Base-by-base conservation (phyloP, 208 protist genomes). In the Histomonas meleagridis region DNA sequence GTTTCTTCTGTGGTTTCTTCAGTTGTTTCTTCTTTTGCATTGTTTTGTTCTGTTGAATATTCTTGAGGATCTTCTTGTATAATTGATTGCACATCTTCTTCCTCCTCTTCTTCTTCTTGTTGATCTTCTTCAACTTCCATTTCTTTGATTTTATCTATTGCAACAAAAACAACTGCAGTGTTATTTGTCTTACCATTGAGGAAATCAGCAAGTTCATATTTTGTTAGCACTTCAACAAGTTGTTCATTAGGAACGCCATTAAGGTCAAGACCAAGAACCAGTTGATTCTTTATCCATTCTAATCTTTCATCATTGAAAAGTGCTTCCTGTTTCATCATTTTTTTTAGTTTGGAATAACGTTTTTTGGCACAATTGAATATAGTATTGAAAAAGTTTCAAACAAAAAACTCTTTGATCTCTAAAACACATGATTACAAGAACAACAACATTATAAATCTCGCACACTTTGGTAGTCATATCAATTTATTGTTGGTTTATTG, bases 201-300 rank as follows among this genome's bases (percentile, higher is more conserved):
- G 32, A 86, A 86, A 46, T 86, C 76, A 43, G 76, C 76, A n/a
- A 86, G 46, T 86, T 86, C 76, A 46, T 51, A 86, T 86, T 86
- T 86, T 32, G 76, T 86, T n/a, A 86, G 32, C 32, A 86, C 76
- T 86, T 86, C 76, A 46, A 86, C 76, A 28, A 86, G 46, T 86
- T 86, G 76, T 86, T 86, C 76, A 0, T 46, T 12, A 28, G 76
- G 76, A 86, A 86, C 76, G n/a, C 55, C 76, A n/a, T 43, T 51
- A 12, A 86, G 46, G 32, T 43, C 18, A 32, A 86, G 46, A 21
- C 76, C 76, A 51, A 86, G 46, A 46, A 86, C 76, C 5, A 86
- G 38, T 14, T 43, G 23, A 7, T 43, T 43, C 76, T 86, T 86
- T 1, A 86, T 40, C 76, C 76, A 86, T 55, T 86, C 76, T 57